Base-by-base conservation (phyloP, 2,329 filamentous ascomycete species). In the Ascomycota sp. region DNA sequence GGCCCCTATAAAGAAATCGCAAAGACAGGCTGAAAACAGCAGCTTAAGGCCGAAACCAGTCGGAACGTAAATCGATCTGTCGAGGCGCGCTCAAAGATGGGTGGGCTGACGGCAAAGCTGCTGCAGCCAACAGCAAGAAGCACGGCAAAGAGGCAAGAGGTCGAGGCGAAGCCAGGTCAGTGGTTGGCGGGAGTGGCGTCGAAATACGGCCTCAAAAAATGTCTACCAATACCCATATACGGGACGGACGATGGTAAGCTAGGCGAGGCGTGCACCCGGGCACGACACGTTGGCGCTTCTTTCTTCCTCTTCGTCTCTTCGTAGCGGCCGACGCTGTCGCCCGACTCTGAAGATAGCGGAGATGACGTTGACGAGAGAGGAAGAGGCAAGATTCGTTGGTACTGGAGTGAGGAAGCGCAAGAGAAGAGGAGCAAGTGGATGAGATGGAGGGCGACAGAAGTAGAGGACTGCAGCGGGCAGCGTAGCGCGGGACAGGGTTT, bases 151-250 rank as follows among this genome's bases (percentile, higher is more conserved):
- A 29, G 27, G 28, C 22, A 28, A 25, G 25, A 15, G 27, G 23
- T 25, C 10, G 32, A 25, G 21, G 27, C 24, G 20, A 28, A 17
- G 30, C 27, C 27, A 23, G 28, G 30, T 30, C 31, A 26, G 32
- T 32, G 25, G 25, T 13, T 10, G 24, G 17, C 19, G 17, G 13
- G 11, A 23, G 36, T 36, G 33, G 37, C 34, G 35, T 34, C 31
- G 28, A 27, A 33, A 32, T 33, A 35, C 33, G 30, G 29, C 28
- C 35, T 33, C 29, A 25, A 29, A 28, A 28, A 30, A 20, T 30
- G 31, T 33, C 37, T 35, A 30, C 36, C 34, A 40, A 35, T 32
- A 33, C 28, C 13, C 25, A 30, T 30, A 30, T 30, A 22, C 25
- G 33, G 29, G 2, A n/a, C 10, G 27, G 25, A 31, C 17, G 22